Base-by-base conservation (phyloP, 306 rosid species). In the Lathyrus tuberosus region DNA sequence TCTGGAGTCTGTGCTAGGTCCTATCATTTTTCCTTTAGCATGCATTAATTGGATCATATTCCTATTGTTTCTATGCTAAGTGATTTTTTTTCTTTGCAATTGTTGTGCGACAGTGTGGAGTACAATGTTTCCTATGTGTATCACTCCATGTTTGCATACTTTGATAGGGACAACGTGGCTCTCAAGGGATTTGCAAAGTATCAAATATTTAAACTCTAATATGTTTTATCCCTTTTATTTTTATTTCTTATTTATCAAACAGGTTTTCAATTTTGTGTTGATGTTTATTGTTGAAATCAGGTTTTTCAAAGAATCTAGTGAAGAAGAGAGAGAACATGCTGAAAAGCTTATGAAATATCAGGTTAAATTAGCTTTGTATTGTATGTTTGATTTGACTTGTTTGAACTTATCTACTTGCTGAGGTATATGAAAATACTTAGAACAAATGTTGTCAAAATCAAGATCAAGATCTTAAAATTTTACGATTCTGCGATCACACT, bases 111-210 rank as follows among this genome's bases (percentile, higher is more conserved):
- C 86, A 82, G 89, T 64, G 89, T 85, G 84, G 89, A 82, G 16
- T 85, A 85, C 83, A 82, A 76, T 8, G 84, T 75, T 68, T 85
- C 89, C 48, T 85, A 85, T 82, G 89, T 73, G 79, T 85, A 85
- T 79, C 89, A 85, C 73, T 75, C 86, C 74, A 10, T 85, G 86
- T 85, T 65, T 79, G 89, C 89, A 43, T 85, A 85, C 81, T 85
- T 85, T 62, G 84, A 85, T 84, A 82, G 89, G 57, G 89, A 85
- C 77, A 82, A 85, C 57, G 74, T 85, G 41, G 84, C 89, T 70
- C 84, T 82, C 74, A 85, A 52, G 64, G 89, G 86, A 72, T 49
- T 82, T 22, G 89, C 89, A 66, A 85, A 74, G 89, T 85, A 85
- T 76, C 13, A 28, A 69, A 33, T 57, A 43, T 5, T 5, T 6